Evolutionary conservation across 768 basidiomycete species (phyloP).

Genomic region (Rhodocollybia butyracea): DNA sequence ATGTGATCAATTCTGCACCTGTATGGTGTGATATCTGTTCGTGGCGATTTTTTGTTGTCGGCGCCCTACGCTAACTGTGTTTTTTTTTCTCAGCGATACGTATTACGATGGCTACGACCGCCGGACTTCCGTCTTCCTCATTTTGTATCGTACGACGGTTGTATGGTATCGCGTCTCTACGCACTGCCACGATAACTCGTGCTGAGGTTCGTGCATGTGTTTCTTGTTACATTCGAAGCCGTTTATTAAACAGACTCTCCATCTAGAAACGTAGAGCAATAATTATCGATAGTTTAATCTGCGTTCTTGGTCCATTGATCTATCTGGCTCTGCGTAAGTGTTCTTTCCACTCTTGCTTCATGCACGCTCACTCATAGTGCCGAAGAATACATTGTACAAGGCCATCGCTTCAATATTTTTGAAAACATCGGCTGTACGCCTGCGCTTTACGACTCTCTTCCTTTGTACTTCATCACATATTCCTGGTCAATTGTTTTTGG

Average conservation of each 20-base stretch:
- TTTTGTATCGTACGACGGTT: slow-evolving; percentile 17
- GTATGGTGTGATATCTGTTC: slow-evolving; percentile 62
- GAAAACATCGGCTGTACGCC: slow-evolving; percentile 37
- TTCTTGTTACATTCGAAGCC: neutral
- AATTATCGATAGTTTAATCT: slow-evolving; percentile 33
- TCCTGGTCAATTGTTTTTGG: slow-evolving; percentile 27
- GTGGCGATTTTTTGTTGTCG: neutral
- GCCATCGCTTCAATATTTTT: slow-evolving; percentile 30
- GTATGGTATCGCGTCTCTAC: slow-evolving; percentile 7
- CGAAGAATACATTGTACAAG: slow-evolving; percentile 32
- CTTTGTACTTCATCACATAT: slow-evolving; percentile 20
- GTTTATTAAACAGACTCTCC: slow-evolving; percentile 20
- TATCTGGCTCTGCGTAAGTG: slow-evolving; percentile 33
- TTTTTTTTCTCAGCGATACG: neutral
- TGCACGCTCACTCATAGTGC: neutral
- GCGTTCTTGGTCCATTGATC: slow-evolving; percentile 33
- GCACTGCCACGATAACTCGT: neutral
- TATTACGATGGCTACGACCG: neutral
- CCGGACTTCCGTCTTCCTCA: slow-evolving; percentile 8
- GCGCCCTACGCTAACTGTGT: neutral
- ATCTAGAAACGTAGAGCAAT: slow-evolving; percentile 30
- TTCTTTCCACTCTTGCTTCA: neutral
- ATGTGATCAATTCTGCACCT: slow-evolving; percentile 29
- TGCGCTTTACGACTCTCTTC: slow-evolving; percentile 22
- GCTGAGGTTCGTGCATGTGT: neutral